Evolutionary conservation across 2,329 filamentous ascomycete species (phyloP).

Genomic region (Epichloe festucae): DNA sequence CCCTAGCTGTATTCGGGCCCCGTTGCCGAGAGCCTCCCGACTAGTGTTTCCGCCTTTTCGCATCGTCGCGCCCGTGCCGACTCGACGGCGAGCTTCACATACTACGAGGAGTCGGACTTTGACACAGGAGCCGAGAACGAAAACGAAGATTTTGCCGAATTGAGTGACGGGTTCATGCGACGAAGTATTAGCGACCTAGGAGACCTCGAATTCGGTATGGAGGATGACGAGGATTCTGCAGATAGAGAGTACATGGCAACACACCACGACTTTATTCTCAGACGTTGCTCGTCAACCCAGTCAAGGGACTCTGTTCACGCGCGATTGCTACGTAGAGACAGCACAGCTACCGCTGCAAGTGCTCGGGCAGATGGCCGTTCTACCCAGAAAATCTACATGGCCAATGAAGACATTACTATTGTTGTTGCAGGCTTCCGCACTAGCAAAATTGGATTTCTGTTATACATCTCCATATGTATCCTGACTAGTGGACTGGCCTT

Average conservation of each 20-base stretch:
- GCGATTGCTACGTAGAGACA: slow-evolving; percentile 60
- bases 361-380: slow-evolving; percentile 48
- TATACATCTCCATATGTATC: slow-evolving; percentile 60
- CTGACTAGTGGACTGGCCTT: slow-evolving; percentile 66
- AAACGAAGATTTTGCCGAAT: slow-evolving; percentile 18
- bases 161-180: slow-evolving; percentile 14
- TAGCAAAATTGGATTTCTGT: slow-evolving; percentile 50
- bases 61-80: slow-evolving; percentile 71
- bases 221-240: slow-evolving; percentile 25
- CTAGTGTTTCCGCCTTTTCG: slow-evolving; percentile 80
- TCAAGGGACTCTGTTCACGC: slow-evolving; percentile 44
- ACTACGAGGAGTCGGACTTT: slow-evolving; percentile 51
- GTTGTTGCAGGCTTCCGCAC: slow-evolving; percentile 86
- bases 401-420: slow-evolving; percentile 86
- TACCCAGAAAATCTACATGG: slow-evolving; percentile 86
- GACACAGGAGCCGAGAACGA: slow-evolving; percentile 16
- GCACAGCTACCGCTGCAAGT: slow-evolving; percentile 54
- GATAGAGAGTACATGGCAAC: slow-evolving; percentile 28
- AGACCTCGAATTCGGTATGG: slow-evolving; percentile 27
- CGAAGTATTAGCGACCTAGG: slow-evolving; percentile 25
- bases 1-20: slow-evolving; percentile 74
- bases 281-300: slow-evolving; percentile 49
- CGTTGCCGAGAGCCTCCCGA: slow-evolving; percentile 90
- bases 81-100: slow-evolving; percentile 80
- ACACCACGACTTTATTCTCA: slow-evolving; percentile 35